These are phyloP conservation scores for Osmanthus fragrans DNA, from an alignment of 257 asterid species.

Conservation along the genomic window DNA sequence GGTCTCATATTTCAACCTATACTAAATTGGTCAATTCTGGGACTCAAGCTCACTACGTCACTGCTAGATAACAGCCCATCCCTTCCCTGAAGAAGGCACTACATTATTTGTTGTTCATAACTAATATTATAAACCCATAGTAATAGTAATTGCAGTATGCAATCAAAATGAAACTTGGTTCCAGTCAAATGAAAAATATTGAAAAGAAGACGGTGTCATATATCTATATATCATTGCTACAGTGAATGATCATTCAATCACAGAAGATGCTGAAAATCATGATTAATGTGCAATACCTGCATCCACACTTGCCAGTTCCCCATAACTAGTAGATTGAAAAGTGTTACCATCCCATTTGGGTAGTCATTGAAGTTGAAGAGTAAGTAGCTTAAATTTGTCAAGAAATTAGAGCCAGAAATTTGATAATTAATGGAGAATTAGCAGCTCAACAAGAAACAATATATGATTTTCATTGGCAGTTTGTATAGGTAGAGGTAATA, in stretches of 20 bases:
- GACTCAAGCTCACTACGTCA: not conserved
- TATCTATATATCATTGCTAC: no score
- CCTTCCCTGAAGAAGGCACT: not conserved
- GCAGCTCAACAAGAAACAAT: not conserved
- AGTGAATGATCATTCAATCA: not conserved
- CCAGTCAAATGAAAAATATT: not conserved
- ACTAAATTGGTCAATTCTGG: not conserved
- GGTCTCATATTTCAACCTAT: not conserved
- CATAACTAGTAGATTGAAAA: conserved; percentile 92
- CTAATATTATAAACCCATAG: not conserved
- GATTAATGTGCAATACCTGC: conserved; percentile 56
- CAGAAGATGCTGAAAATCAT: not conserved
- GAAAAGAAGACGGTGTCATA: not conserved
- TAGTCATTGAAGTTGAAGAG: conserved; percentile 99
- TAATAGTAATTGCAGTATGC: not conserved
- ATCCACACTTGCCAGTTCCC: conserved; percentile 98
- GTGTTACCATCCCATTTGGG: conserved; percentile 96
- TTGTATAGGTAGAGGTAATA: not conserved
- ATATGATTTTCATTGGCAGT: not conserved
- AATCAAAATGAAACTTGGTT: conserved; percentile 3
- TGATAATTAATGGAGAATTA: not conserved
- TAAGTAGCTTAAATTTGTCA: conserved; percentile 67
- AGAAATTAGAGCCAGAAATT: conserved; percentile 25
- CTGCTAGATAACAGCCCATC: not conserved
- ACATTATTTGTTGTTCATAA: not conserved